Evolutionary conservation across 352 stramenopile species (phyloP), one percentile per base, ranked within the genome.

Genomic region (Pythium coloratum): DNA sequence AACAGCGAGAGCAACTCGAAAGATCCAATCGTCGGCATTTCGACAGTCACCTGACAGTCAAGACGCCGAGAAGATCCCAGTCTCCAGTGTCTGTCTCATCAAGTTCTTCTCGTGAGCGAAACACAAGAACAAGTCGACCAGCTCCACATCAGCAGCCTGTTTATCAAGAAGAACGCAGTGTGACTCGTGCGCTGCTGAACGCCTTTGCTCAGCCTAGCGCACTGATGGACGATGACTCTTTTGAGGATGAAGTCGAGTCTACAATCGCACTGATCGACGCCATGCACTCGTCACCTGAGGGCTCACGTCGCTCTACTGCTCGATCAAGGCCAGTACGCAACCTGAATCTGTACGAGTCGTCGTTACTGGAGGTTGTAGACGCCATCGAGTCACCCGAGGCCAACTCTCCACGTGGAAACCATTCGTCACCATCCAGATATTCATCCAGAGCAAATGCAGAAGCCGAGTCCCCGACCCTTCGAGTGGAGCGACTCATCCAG

Each of bases 301-400:
- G 9, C 3, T 5, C 42, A 8, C 4, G 7, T 51, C 16, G 14
- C 44, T 13, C 16, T 51, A 2, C 16, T 10, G 24, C 16, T 4
- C n/a, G 20, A 7, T 6, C n/a, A n/a, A 38, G 16, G 30, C 36
- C 46, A 38, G 40, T 13, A 3, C 67, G 57, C 9, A 70, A 54
- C 13, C 50, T 73, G 30, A 66, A 58, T 38, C 28, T 88, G 55
- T 84, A 81, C 50, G 79, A 88, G 30, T 68, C 73, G 3, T 82
- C 75, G 3, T 49, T 88, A 30, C 76, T 85, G 36, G 79, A 84
- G 28, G 69, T 81, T 8, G 71, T 88, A 2, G 70, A 88, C 30
- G 69, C 73, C 0, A 71, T 88, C 18, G 79, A 87, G 58, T 30
- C 34, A n/a, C 26, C 66, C 42, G 30, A 64, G 33, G 20, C 20